Conservation (phyloP, 805 yeast genomes). For the Myxozyma nipponensis region DNA sequence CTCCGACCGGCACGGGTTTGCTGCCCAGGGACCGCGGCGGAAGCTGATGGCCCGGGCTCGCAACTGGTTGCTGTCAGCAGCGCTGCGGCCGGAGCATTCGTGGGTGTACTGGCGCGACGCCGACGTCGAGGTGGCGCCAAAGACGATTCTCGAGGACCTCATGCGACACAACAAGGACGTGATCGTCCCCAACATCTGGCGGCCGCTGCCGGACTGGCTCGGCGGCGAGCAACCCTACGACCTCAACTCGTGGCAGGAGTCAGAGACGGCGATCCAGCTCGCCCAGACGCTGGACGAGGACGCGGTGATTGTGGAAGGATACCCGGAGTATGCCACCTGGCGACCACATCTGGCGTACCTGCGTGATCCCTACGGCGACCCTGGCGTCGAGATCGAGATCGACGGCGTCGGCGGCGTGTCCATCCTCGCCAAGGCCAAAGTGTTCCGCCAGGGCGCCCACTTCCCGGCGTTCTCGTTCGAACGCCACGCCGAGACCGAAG, state of each 20-base stretch:
- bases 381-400: slow-evolving; percentile 85
- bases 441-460: slow-evolving; percentile 83
- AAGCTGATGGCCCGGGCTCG: slow-evolving; percentile 94
- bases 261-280: slow-evolving; percentile 57
- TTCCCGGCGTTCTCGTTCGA: slow-evolving; percentile 96
- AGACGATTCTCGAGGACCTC: slow-evolving; percentile 79
- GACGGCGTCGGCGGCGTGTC: slow-evolving; percentile 99
- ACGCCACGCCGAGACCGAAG: slow-evolving; percentile 97
- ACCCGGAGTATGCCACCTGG: slow-evolving; percentile 97
- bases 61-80: slow-evolving; percentile 85
- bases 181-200: slow-evolving; percentile 96
- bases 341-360: slow-evolving; percentile 93
- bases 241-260: slow-evolving; percentile 95
- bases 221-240: slow-evolving; percentile 94
- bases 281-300: slow-evolving; percentile 72
- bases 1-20: slow-evolving; percentile 90
- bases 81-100: slow-evolving; percentile 84
- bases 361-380: slow-evolving; percentile 93
- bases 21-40: slow-evolving; percentile 92
- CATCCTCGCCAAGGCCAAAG: slow-evolving; percentile 79
- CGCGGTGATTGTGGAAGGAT: slow-evolving; percentile 96
- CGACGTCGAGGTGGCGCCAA: slow-evolving; percentile 88
- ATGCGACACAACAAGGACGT: slow-evolving; percentile 91
- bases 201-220: slow-evolving; percentile 90
- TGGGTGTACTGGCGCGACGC: slow-evolving; percentile 98